Base-by-base conservation (phyloP, 108 stramenopile species). In the Thalassiosira profunda region DNA sequence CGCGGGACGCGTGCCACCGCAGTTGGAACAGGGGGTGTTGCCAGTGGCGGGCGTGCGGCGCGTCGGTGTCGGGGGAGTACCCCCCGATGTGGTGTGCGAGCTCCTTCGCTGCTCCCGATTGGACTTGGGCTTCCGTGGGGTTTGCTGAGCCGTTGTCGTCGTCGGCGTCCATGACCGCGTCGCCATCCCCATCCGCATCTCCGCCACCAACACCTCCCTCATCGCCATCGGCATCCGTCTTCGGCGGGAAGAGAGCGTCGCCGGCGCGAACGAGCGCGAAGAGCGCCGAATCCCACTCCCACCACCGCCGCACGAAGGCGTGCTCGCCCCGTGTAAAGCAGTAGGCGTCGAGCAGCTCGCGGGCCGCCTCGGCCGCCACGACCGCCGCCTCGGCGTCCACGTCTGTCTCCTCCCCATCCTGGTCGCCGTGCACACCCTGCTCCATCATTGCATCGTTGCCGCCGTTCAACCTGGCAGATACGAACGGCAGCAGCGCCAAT, bases 241-340 rank as follows among this genome's bases (percentile, higher is more conserved):
- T n/a, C 45, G 23, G 56, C 36, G 40, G 24, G 35, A 23, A 24
- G 2, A 29, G 31, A 18, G 14, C 24, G 37, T 45, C 57, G 0
- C 56, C 61, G 9, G 69, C 63, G 57, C 44, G 70, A 30, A 76
- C 58, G 23, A 90, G 41, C 9, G 84, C 56, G 37, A 58, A 68
- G 58, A 94, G 84, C 38, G 85, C 70, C 43, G 82, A 69, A 28
- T 76, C 75, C 93, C 93, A 94, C 70, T 85, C 67, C 93, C 90
- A 91, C 56, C 76, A 85, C 62, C 53, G 58, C 31, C 36, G 67
- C 4, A 84, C 70, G 54, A 82, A 66, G 25, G 40, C 29, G 46
- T 71, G 47, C 33, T 85, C 75, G 35, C 84, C 55, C 14, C 77
- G 58, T 38, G 70, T 66, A 18, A 31, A 58, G 30, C 63, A 79